These are phyloP conservation scores for Leccinum ochraceum DNA, from an alignment of 768 basidiomycete species.

Conservation along the genomic window DNA sequence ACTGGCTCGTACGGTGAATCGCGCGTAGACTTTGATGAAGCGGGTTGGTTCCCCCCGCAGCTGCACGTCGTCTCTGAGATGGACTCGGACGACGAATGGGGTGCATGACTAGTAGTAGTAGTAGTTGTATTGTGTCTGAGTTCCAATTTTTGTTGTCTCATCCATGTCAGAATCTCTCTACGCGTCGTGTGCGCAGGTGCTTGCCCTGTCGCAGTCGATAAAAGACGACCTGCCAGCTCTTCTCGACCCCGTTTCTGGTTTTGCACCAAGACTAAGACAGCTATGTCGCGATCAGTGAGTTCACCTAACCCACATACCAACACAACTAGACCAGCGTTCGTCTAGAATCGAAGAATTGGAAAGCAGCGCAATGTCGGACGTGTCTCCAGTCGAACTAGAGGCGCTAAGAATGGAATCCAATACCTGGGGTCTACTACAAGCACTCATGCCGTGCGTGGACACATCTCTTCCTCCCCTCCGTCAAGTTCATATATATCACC, in stretches of 20 bases:
- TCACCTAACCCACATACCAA: background rate
- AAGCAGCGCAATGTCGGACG: slow-evolving; percentile 38
- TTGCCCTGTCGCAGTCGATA: slow-evolving; percentile 56
- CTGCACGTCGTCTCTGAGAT: slow-evolving; percentile 6
- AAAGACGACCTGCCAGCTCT: slow-evolving; percentile 58
- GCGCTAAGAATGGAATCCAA: slow-evolving; percentile 71
- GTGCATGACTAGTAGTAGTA: slow-evolving; percentile 11
- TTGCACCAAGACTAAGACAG: slow-evolving; percentile 62
- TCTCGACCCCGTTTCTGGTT: slow-evolving; percentile 65
- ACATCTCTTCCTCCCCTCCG: background rate
- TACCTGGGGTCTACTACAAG: slow-evolving; percentile 82
- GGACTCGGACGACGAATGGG: slow-evolving; percentile 25
- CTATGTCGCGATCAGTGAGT: slow-evolving; percentile 61
- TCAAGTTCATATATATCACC: background rate
- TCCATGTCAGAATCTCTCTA: slow-evolving; percentile 46
- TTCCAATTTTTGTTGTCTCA: no score
- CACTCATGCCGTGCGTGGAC: slow-evolving; percentile 66
- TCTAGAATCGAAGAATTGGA: slow-evolving; percentile 54
- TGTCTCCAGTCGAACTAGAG: slow-evolving; percentile 55
- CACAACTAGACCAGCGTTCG: slow-evolving; percentile 1
- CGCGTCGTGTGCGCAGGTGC: slow-evolving; percentile 66
- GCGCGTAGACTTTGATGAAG: slow-evolving; percentile 53
- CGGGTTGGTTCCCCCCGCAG: slow-evolving; percentile 64
- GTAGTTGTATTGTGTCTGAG: no score
- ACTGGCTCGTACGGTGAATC: slow-evolving; percentile 52